Evolutionary conservation across 805 yeast genomes (phyloP), one percentile per base, ranked within the genome.

Genomic region (Metschnikowia shivogae): DNA sequence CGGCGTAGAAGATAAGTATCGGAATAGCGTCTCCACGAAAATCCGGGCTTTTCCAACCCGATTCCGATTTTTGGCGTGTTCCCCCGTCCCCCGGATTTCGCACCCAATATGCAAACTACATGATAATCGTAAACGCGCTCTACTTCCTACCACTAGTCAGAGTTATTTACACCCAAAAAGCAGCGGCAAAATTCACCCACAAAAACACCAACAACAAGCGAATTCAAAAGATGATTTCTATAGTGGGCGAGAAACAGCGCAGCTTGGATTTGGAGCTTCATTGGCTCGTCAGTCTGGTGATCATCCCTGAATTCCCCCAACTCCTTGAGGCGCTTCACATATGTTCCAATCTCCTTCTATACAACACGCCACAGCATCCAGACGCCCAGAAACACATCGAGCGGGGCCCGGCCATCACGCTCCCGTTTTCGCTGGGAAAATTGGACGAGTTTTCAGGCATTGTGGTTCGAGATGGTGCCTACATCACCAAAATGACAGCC

Each of bases 391-490:
- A 55, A 26, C 52, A 49, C 34, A 57, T 60, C n/a, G 66, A 61
- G 44, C 44, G 67, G 11, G 74, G 73, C 1, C 71, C 72, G 24
- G 34, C 53, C 13, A 72, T 80, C 42, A 81, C 76, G 45, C 65
- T 84, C 41, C 86, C 89, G 0, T 62, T 84, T 6, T 68, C 81
- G 0, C 71, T 81, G 0, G 65, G 72, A 12, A 76, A 81, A 44
- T 74, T 76, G 45, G 84, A 81, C 46, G 63, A 70, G 3, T 61
- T 83, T 12, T 81, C 82, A 48, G 92, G 92, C 0, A 70, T 80
- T 1, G 59, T 84, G 0, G 76, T 78, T 0, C 61, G 90, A 41
- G 73, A 70, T 43, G 82, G 83, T 6, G 71, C 75, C 10, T 73
- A 73, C 48, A 66, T 84, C 5, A 67, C 75, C 1, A 76, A 76